Evolutionary conservation across 306 rosid species (phyloP).

Genomic region (Albizia julibrissin): DNA sequence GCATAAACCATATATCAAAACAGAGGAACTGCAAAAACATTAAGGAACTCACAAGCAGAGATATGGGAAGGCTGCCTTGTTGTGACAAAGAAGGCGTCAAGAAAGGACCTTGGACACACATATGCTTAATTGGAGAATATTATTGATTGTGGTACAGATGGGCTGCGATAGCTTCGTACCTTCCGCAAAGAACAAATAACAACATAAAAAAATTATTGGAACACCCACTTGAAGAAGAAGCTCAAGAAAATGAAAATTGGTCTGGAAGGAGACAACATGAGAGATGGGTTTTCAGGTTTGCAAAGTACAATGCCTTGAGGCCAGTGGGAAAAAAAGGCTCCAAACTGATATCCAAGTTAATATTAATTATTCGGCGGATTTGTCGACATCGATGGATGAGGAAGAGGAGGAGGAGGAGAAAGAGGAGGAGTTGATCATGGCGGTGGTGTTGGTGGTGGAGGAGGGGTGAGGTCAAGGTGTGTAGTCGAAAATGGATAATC

Average conservation of each 20-base stretch:
- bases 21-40: background rate
- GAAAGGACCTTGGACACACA: slow-evolving; percentile 94
- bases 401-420: slow-evolving; percentile 49
- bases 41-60: background rate
- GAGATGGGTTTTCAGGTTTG: slow-evolving; percentile 45
- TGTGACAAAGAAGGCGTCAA: slow-evolving; percentile 95
- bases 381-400: slow-evolving; percentile 81
- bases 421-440: slow-evolving; percentile 4
- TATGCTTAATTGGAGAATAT: background rate
- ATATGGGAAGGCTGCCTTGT: slow-evolving; percentile 94
- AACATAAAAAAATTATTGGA: slow-evolving; percentile 95
- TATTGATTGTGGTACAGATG: slow-evolving; percentile 62
- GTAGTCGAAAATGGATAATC: no score
- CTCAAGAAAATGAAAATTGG: slow-evolving; percentile 53
- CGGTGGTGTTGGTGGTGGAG: background rate
- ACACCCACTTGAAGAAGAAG: slow-evolving; percentile 86
- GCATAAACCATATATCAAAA: slow-evolving; percentile 8
- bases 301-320: slow-evolving; percentile 63
- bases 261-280: slow-evolving; percentile 26
- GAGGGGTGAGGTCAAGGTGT: slow-evolving; percentile 55
- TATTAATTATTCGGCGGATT: slow-evolving; percentile 62
- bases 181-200: slow-evolving; percentile 94
- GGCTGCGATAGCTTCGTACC: slow-evolving; percentile 99
- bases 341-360: slow-evolving; percentile 70
- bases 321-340: slow-evolving; percentile 95